phyloP scores from a whole-genome alignment of 2,329 filamentous ascomycete genomes.

The Fusarium sp. region DNA sequence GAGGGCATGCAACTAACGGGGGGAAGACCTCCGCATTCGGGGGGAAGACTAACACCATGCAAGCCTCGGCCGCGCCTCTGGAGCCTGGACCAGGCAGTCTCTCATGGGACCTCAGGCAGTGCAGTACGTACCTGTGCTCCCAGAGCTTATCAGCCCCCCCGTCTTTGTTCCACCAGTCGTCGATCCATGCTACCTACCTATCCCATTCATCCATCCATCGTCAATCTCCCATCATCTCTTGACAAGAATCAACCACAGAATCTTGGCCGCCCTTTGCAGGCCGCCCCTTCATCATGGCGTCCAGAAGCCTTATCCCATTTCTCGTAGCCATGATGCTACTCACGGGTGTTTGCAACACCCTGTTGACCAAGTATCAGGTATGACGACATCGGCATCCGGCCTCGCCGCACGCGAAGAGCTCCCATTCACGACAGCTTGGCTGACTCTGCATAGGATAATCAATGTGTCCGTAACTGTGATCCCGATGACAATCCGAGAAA shows the following conservation, averaged over 20 bases:
- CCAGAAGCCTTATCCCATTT: constrained; percentile 79
- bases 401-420: not conserved
- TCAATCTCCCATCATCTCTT: constrained; percentile 5
- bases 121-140: constrained; percentile 23
- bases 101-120: not conserved
- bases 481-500: constrained; percentile 70
- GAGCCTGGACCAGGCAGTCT: not conserved
- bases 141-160: constrained; percentile 32
- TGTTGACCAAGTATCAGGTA: constrained; percentile 96
- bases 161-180: constrained; percentile 30
- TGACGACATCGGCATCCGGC: constrained; percentile 39
- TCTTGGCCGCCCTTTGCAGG: constrained; percentile 4
- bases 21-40: constrained; percentile 21
- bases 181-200: constrained; percentile 11
- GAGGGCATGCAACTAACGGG: constrained; percentile 19
- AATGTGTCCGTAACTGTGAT: constrained; percentile 94
- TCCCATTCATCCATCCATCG: constrained; percentile 8
- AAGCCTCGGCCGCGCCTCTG: not conserved
- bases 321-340: constrained; percentile 96
- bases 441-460: constrained; percentile 77
- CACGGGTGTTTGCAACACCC: constrained; percentile 95
- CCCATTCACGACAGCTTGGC: constrained; percentile 1
- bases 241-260: constrained; percentile 14
- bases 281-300: constrained; percentile 69
- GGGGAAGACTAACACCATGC: constrained; percentile 8